A percentile compares a stretch with the other conserved stretches of the same genome.
Evolutionary conservation across 2,329 filamentous ascomycete species (phyloP).

Genomic region (Pseudogymnoascus sp.): DNA sequence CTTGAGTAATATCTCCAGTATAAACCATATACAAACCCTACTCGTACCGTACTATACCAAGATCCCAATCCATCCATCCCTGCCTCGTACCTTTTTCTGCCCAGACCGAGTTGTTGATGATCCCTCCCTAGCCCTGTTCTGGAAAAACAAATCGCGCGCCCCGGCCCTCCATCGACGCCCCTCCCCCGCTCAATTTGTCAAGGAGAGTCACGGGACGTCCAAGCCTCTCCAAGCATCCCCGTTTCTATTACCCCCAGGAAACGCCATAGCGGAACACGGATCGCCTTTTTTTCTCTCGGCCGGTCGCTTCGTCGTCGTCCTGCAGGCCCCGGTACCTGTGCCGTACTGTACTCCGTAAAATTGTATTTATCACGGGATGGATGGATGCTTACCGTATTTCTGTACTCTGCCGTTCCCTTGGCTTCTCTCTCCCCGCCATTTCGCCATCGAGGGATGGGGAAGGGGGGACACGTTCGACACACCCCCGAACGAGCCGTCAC

Average conservation of each 20-base stretch:
- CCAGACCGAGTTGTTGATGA: neutral
- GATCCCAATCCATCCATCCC: neutral
- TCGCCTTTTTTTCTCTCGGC: neutral
- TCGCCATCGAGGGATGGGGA: neutral
- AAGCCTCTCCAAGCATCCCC: neutral
- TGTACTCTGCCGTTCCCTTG: no score
- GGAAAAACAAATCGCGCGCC: neutral
- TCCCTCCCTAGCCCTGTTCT: neutral
- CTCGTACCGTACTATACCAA: neutral
- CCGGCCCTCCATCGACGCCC: neutral
- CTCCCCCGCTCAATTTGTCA: slow-evolving; percentile 3
- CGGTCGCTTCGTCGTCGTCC: neutral
- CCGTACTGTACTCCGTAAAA: neutral
- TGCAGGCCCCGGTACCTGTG: neutral
- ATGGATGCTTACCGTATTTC: neutral
- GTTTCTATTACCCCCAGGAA: slow-evolving; percentile 5
- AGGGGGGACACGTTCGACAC: neutral
- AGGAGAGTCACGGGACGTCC: neutral
- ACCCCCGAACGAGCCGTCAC: neutral
- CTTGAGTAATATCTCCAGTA: neutral
- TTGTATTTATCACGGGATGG: neutral
- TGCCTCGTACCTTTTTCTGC: neutral
- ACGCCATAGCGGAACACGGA: neutral
- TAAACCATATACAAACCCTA: neutral
- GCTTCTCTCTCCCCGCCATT: neutral